Conservation (phyloP, 768 basidiomycete genomes). For the Podaxis sp. region DNA sequence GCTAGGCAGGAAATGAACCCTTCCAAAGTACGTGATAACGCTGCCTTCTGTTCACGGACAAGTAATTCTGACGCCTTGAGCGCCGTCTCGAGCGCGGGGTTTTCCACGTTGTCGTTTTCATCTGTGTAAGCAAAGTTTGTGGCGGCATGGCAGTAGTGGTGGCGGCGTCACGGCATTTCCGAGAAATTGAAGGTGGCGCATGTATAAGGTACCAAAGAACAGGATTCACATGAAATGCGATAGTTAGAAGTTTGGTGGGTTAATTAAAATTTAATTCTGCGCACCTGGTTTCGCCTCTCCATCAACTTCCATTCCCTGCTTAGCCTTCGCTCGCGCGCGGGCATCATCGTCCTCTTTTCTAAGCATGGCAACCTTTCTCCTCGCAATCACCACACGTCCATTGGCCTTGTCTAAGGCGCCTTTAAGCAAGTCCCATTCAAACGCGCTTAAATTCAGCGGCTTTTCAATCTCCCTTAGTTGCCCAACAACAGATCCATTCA, state of each 20-base stretch:
- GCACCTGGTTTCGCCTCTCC: constrained; percentile 55
- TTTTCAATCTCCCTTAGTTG: constrained; percentile 37
- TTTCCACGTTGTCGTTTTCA: constrained; percentile 54
- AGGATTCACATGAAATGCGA: not conserved
- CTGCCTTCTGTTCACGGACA: constrained; percentile 74
- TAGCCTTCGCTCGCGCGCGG: constrained; percentile 71
- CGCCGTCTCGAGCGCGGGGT: constrained; percentile 66
- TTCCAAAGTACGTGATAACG: constrained; percentile 69
- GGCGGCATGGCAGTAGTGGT: not conserved
- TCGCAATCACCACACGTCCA: constrained; percentile 79
- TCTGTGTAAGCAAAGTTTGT: constrained; percentile 9
- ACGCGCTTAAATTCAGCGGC: constrained; percentile 49
- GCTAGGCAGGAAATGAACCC: constrained; percentile 72
- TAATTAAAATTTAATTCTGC: not conserved
- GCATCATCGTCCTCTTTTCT: constrained; percentile 90
- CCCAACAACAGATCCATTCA: constrained; percentile 46
- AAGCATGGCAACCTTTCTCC: constrained; percentile 69
- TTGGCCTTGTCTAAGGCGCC: constrained; percentile 88
- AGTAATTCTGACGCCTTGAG: constrained; percentile 75
- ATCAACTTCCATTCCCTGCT: constrained; percentile 71
- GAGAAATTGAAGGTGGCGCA: not conserved
- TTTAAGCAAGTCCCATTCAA: constrained; percentile 86
- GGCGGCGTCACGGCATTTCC: not conserved
- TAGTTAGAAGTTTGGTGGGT: not conserved
- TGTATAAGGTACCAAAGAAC: not conserved